Evolutionary conservation across 768 basidiomycete species (phyloP), one percentile per base, ranked within the genome.

Genomic region (Kwoniella sp.): DNA sequence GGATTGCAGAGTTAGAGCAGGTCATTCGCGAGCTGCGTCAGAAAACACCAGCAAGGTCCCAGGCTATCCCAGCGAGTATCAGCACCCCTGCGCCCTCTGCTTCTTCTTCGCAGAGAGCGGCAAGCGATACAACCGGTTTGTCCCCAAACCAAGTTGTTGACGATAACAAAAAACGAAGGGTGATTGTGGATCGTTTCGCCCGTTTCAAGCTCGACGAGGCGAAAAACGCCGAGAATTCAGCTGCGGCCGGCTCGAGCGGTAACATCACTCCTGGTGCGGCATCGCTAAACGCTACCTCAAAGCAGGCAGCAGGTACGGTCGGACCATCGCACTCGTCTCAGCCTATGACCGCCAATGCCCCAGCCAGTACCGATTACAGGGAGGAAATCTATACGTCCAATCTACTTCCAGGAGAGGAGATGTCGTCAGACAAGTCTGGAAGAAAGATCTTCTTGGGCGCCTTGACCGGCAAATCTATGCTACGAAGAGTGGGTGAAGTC

Each of bases 1-100:
- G 93, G 55, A 92, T 96, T 70, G 92, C 92, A 41, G 93, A 96
- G 82, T 87, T 96, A 59, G 93, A 96, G 81, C 90, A 90, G 73
- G 86, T 94, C 31, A 92, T 95, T 37, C 85, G 93, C 67, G 93
- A 94, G 78, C 83, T 96, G 29, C 86, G 92, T 2, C 79, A 80
- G 56, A 68, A 68, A 25, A 55, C 64, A 8, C 73, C 74, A 0
- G 34, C 70, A n/a, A 56, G 74, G 41, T 23, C 59, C 20, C 31
- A 55, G 13, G 15, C 61, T 47, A n/a, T 56, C 9, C 30, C 58
- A 8, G 47, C 50, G 12, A 59, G 30, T 30, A 28, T 53, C 26
- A 1, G 11, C 41, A 45, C 63, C 11, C 48, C 63, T 13, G 25
- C 45, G 22, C 17, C 26, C 20, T 17, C 50, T 17, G 26, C 57